Conservation (phyloP, 2,329 filamentous ascomycete species). For the Colletotrichum cuscutae region DNA sequence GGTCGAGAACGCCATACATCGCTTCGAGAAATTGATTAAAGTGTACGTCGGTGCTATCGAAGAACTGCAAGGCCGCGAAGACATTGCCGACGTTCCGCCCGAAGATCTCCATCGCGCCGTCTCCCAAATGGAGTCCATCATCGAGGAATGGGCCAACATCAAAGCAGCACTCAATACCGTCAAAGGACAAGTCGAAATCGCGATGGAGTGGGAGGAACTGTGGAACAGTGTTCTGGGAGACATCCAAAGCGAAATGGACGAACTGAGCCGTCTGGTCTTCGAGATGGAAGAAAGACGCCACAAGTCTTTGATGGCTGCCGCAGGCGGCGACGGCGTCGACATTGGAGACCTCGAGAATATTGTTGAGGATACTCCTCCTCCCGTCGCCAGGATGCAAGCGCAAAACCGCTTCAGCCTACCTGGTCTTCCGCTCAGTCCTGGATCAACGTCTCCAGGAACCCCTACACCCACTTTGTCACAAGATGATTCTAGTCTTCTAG, state of each 20-base stretch:
- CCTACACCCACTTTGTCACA: slow-evolving; percentile 69
- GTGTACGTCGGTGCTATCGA: slow-evolving; percentile 97
- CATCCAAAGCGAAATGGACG: slow-evolving; percentile 87
- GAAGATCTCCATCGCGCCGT: slow-evolving; percentile 81
- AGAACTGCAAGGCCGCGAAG: slow-evolving; percentile 81
- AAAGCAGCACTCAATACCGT: slow-evolving; percentile 80
- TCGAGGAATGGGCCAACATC: slow-evolving; percentile 86
- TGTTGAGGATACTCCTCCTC: slow-evolving; percentile 82
- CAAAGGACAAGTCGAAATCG: slow-evolving; percentile 92
- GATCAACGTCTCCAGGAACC: slow-evolving; percentile 63
- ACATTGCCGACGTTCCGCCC: slow-evolving; percentile 77
- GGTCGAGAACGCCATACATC: slow-evolving; percentile 78
- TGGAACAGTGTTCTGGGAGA: slow-evolving; percentile 95
- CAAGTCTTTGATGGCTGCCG: slow-evolving; percentile 74
- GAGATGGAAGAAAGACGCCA: slow-evolving; percentile 98
- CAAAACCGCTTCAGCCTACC: slow-evolving; percentile 77
- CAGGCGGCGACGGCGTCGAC: slow-evolving; percentile 74
- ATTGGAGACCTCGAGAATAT: slow-evolving; percentile 93
- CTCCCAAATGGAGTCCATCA: slow-evolving; percentile 87
- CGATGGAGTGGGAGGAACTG: slow-evolving; percentile 98
- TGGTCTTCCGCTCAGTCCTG: slow-evolving; percentile 70
- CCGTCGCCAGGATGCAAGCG: slow-evolving; percentile 58
- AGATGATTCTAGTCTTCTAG: slow-evolving; percentile 89
- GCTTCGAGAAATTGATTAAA: slow-evolving; percentile 90
- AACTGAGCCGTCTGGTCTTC: slow-evolving; percentile 83